Evolutionary conservation across 2,329 filamentous ascomycete species (phyloP).

Genomic region (Cordyceps tenuipes): DNA sequence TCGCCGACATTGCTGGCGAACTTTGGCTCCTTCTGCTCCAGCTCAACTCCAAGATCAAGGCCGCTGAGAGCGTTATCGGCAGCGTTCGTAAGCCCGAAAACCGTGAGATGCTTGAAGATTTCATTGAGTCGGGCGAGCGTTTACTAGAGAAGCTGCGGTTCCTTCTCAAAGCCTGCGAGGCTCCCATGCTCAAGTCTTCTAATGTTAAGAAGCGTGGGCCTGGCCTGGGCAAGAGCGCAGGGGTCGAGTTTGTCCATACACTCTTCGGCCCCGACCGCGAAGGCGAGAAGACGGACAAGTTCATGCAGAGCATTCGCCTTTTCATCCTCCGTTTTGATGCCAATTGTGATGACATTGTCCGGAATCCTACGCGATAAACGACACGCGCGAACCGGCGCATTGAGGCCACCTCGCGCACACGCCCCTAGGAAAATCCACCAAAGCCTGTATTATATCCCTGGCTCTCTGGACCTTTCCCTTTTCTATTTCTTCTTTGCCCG

Average conservation of each 20-base stretch:
- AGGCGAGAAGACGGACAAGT: conserved; percentile 79
- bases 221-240: conserved; percentile 78
- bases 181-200: conserved; percentile 86
- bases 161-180: conserved; percentile 84
- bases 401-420: background rate
- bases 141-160: conserved; percentile 78
- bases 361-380: conserved; percentile 46
- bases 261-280: conserved; percentile 90
- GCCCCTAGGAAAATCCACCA: background rate
- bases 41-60: conserved; percentile 87
- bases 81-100: conserved; percentile 66
- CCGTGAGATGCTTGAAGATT: conserved; percentile 77
- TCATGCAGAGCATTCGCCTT: conserved; percentile 80
- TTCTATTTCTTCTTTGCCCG: conserved; percentile 14
- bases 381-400: conserved; percentile 19
- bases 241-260: conserved; percentile 90
- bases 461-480: conserved; percentile 11
- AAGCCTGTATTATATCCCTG: conserved; percentile 1
- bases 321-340: conserved; percentile 94
- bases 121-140: conserved; percentile 80
- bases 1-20: conserved; percentile 86
- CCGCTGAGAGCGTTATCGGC: conserved; percentile 68
- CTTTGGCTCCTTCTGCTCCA: conserved; percentile 94
- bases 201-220: conserved; percentile 66
- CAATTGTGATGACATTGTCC: conserved; percentile 86